Evolutionary conservation across 108 stramenopile genomes (phyloP).

Genomic region (Cyclostephanos invisitatus): DNA sequence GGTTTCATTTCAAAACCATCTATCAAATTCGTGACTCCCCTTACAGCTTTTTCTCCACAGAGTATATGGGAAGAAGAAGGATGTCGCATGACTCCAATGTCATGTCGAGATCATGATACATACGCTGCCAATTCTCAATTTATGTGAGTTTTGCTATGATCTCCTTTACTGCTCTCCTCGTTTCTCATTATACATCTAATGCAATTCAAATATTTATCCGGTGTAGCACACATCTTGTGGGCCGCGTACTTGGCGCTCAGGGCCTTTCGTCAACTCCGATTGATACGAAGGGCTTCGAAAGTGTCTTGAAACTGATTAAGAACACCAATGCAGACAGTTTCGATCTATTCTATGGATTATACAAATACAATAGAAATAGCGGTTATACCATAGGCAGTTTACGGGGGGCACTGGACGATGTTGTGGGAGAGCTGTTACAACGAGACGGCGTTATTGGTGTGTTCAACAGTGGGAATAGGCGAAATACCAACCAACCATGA

Average conservation of each 20-base stretch:
- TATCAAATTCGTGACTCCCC: neutral
- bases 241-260: slow-evolving; percentile 93
- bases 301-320: slow-evolving; percentile 88
- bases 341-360: slow-evolving; percentile 97
- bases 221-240: slow-evolving; percentile 91
- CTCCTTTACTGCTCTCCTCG: neutral
- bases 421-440: slow-evolving; percentile 45
- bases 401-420: slow-evolving; percentile 56
- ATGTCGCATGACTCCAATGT: slow-evolving; percentile 98
- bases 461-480: slow-evolving; percentile 3
- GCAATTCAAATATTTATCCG: neutral
- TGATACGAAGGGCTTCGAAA: slow-evolving; percentile 97
- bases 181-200: neutral
- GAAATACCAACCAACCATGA: neutral
- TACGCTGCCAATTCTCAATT: slow-evolving; percentile 98
- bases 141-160: slow-evolving; percentile 38
- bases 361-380: slow-evolving; percentile 88
- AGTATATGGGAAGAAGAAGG: slow-evolving; percentile 97
- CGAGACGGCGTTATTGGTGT: slow-evolving; percentile 35
- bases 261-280: slow-evolving; percentile 61
- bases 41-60: neutral
- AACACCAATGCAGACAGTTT: slow-evolving; percentile 96
- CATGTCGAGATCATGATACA: slow-evolving; percentile 93
- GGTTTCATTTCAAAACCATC: neutral
- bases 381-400: slow-evolving; percentile 47